Evolutionary conservation across 106 monocot species (phyloP).

Genomic region (Platanthera guangdongensis): DNA sequence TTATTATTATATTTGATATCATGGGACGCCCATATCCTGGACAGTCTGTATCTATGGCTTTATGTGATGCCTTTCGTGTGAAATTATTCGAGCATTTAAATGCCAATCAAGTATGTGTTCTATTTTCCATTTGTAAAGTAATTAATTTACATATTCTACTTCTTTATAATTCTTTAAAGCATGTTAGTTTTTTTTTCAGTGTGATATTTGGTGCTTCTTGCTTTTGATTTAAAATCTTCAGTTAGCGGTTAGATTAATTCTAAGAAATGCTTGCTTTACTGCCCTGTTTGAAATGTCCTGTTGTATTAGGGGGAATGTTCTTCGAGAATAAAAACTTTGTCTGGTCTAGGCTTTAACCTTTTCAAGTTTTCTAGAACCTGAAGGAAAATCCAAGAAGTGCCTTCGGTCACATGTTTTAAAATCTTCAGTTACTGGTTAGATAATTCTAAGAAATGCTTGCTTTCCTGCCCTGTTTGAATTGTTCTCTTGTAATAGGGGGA

Average conservation of each 20-base stretch:
- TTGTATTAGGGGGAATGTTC: not conserved
- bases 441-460: not conserved
- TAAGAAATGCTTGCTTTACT: not conserved
- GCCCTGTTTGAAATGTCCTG: not conserved
- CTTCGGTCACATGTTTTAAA: not conserved
- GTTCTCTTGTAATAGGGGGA: not conserved
- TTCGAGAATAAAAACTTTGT: not conserved
- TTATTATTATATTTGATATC: conserved; percentile 25
- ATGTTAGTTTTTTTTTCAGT: not conserved
- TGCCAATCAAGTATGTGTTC: conserved; percentile 14
- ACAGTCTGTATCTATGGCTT: conserved; percentile 26
- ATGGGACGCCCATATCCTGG: conserved; percentile 13
- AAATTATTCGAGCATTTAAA: conserved; percentile 33
- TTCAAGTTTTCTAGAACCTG: too few species aligned
- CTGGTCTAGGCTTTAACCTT: not conserved
- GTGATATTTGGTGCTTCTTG: not conserved
- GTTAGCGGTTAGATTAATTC: not conserved
- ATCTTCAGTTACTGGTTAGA: not conserved
- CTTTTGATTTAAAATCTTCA: not conserved
- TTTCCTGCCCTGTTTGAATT: not conserved
- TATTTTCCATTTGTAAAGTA: not conserved
- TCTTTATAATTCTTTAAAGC: not conserved
- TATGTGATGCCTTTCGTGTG: conserved; percentile 40
- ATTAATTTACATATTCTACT: not conserved
- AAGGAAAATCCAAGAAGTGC: too few species aligned